A percentile compares a stretch with the other conserved stretches of the same genome.
phyloP scores from a whole-genome alignment of 495 filamentous ascomycete species.

The Apiosordaria backusii region DNA sequence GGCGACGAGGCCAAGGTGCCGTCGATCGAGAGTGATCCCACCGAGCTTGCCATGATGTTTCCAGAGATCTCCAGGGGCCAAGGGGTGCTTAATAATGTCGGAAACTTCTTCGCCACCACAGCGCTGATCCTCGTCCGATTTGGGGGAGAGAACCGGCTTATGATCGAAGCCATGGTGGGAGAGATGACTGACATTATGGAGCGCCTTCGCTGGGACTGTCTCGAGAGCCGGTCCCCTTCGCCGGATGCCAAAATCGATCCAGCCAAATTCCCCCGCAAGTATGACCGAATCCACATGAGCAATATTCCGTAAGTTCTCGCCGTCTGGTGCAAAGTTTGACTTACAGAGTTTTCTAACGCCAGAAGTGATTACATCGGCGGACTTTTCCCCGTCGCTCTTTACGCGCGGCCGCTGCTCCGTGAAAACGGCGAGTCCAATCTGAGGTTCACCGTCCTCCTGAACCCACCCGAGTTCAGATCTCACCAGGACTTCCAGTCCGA shows the following conservation, averaged over 20 bases:
- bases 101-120: conserved; percentile 21
- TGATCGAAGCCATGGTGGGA: conserved; percentile 26
- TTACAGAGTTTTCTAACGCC: neutral
- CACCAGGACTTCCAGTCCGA: conserved; percentile 30
- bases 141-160: conserved; percentile 21
- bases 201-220: conserved; percentile 27
- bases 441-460: conserved; percentile 28
- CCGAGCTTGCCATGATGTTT: too few species aligned
- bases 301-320: conserved; percentile 37
- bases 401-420: conserved; percentile 32
- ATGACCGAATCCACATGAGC: conserved; percentile 38
- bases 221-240: conserved; percentile 23
- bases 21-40: too few species aligned
- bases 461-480: conserved; percentile 14
- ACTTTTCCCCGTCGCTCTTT: conserved; percentile 29
- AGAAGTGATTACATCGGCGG: conserved; percentile 37
- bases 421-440: conserved; percentile 19
- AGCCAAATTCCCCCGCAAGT: conserved; percentile 29
- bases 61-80: too few species aligned
- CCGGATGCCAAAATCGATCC: conserved; percentile 9
- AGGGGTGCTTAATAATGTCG: conserved; percentile 12
- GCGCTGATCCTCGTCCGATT: too few species aligned
- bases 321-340: neutral
- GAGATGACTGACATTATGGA: conserved; percentile 34
- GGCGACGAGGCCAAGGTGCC: too few species aligned